Base-by-base conservation (phyloP, 2,329 filamentous ascomycete genomes). In the Rutstroemia sp. region DNA sequence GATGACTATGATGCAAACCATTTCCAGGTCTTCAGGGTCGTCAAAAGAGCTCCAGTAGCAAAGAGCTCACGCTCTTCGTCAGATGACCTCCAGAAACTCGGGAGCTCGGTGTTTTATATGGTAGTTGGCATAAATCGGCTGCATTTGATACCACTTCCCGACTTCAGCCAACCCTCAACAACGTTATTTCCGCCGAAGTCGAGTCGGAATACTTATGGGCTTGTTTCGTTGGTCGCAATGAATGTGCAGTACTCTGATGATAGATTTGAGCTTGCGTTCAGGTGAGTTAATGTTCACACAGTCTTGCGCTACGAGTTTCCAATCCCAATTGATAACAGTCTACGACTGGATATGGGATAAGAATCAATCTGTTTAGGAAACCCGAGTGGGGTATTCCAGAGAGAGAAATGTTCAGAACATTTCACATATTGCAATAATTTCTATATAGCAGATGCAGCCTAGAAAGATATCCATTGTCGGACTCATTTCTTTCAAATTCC, bases 101-200 rank as follows among this genome's bases (percentile, higher is more conserved):
- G 78, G 40, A 82, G 83, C 9, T 82, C 79, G 9, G 79, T 86
- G 23, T 87, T 81, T 69, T 87, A 87, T 66, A 75, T 89, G 60
- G 84, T 81, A 6, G 77, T 89, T 66, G 86, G 86, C 19, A 76
- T 85, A 34, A 83, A 88, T 72, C 86, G 85, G 67, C 72, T 88
- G 36, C 85, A 88, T 70, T 65, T 89, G 49, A 77, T 89, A 47
- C 83, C 84, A n/a, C 67, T 86, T 34, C 78, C 82, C 44, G 86
- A 83, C 62, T 72, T 76, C 19, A 74, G 73, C 34, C 77, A 76
- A 62, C 75, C 60, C 72, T 75, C 25, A 80, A 81, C 60, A 12
- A 59, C 60, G 19, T 51, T 66, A 6, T 51, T 63, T 16, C 79
- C 48, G 69, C 78, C 62, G 73, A 78, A 58, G 73, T 78, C 58